Conservation (phyloP, 768 basidiomycete species). For the Mycena alexandri region DNA sequence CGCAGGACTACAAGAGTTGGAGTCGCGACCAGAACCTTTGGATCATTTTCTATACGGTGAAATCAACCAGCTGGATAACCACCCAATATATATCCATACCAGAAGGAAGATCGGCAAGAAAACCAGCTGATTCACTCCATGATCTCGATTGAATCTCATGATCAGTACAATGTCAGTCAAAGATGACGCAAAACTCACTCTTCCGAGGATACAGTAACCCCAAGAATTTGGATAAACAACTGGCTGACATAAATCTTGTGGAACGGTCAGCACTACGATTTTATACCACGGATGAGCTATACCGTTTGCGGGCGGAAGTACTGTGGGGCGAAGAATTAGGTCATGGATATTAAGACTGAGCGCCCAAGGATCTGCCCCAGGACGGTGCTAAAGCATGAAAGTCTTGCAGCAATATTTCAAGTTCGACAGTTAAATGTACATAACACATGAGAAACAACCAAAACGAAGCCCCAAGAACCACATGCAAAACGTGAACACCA, state of each 20-base stretch:
- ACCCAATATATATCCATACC: neutral
- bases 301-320: constrained; percentile 58
- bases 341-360: neutral
- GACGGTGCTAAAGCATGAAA: constrained; percentile 45
- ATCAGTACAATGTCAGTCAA: neutral
- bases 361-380: constrained; percentile 53
- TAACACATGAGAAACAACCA: constrained; percentile 51
- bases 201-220: constrained; percentile 60
- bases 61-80: neutral
- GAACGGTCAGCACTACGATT: neutral
- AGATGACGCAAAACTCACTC: constrained; percentile 35
- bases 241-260: constrained; percentile 51
- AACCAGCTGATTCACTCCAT: constrained; percentile 43
- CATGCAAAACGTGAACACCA: constrained; percentile 58
- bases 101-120: neutral
- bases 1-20: constrained; percentile 2
- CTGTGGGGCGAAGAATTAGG: constrained; percentile 45
- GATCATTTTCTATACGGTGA: neutral
- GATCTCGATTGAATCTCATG: constrained; percentile 32
- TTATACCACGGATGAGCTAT: neutral
- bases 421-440: neutral
- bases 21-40: neutral
- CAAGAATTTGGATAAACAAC: constrained; percentile 59
- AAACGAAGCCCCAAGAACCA: constrained; percentile 61
- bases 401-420: neutral